phyloP scores from a whole-genome alignment of 352 stramenopile genomes.

The Pythium dissimile region DNA sequence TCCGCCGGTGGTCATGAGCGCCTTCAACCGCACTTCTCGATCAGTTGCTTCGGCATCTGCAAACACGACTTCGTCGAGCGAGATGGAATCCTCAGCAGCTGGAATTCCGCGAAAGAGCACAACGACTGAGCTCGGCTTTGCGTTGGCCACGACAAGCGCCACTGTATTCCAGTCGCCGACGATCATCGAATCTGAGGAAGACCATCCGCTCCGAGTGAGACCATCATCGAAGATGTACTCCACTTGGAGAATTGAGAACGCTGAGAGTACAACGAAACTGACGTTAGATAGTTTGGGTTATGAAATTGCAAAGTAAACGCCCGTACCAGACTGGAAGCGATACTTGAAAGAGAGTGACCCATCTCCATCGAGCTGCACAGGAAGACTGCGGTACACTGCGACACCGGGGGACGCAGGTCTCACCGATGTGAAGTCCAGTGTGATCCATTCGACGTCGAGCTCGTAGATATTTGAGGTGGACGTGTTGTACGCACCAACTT shows the following conservation, averaged over 20 bases:
- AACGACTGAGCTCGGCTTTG: slow-evolving; percentile 19
- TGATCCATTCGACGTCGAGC: slow-evolving; percentile 21
- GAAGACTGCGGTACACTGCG: slow-evolving; percentile 17
- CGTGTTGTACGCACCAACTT: slow-evolving; percentile 1
- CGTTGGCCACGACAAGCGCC: slow-evolving; percentile 16
- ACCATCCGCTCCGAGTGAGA: slow-evolving; percentile 27
- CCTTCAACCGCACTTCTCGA: slow-evolving; percentile 19
- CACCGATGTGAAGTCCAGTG: slow-evolving; percentile 7
- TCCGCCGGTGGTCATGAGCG: slow-evolving; percentile 37
- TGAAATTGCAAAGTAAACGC: too few species aligned
- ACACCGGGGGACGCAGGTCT: neutral
- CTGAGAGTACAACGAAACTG: too few species aligned
- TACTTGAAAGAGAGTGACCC: slow-evolving; percentile 21
- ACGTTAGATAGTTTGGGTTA: too few species aligned
- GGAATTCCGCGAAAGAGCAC: slow-evolving; percentile 34
- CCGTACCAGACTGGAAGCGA: slow-evolving; percentile 20
- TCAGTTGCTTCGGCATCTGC: slow-evolving; percentile 9
- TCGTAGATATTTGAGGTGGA: slow-evolving; percentile 1
- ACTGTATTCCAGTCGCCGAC: slow-evolving; percentile 32
- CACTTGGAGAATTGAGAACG: slow-evolving; percentile 31
- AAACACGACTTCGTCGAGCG: slow-evolving; percentile 34
- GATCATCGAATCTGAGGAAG: neutral
- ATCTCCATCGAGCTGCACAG: slow-evolving; percentile 4
- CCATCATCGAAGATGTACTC: slow-evolving; percentile 35
- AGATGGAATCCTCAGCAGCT: slow-evolving; percentile 28